These are phyloP conservation scores for Suillus lakei DNA, from an alignment of 768 basidiomycete genomes.

Conservation along the genomic window DNA sequence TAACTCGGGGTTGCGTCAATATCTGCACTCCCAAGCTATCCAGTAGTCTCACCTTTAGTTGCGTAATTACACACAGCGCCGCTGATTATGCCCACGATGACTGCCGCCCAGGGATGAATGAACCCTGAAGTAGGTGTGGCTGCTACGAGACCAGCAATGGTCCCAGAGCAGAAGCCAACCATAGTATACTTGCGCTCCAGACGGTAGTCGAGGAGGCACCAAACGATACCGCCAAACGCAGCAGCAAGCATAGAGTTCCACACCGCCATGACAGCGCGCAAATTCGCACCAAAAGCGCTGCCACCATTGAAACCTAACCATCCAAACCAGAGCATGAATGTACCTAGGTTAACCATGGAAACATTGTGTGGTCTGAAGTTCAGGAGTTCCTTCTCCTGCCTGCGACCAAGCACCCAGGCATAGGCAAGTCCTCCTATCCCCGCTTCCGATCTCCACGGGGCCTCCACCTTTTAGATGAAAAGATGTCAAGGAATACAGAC, in stretches of 20 bases:
- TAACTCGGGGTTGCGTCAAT: conserved; percentile 50
- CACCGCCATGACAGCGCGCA: conserved; percentile 82
- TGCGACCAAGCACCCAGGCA: conserved; percentile 84
- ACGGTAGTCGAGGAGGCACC: conserved; percentile 82
- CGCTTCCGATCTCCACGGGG: conserved; percentile 87
- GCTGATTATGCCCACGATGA: conserved; percentile 75
- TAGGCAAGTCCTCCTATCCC: conserved; percentile 85
- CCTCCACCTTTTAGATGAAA: conserved; percentile 61
- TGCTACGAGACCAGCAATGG: conserved; percentile 86
- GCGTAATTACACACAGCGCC: conserved; percentile 82
- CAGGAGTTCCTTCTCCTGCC: conserved; percentile 69
- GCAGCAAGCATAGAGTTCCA: conserved; percentile 91
- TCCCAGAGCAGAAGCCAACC: conserved; percentile 90
- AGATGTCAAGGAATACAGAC: conserved; percentile 1
- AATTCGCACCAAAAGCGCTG: conserved; percentile 85
- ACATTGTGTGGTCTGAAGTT: conserved; percentile 92
- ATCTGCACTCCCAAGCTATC: background rate
- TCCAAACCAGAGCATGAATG: conserved; percentile 87
- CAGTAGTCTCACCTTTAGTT: conserved; percentile 64
- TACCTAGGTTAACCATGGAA: conserved; percentile 80
- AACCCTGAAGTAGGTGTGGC: conserved; percentile 89
- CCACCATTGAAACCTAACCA: conserved; percentile 94
- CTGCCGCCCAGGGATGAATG: conserved; percentile 75
- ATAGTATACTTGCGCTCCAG: conserved; percentile 84
- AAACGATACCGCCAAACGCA: conserved; percentile 80